Evolutionary conservation across 2,329 filamentous ascomycete genomes (phyloP), one percentile per base, ranked within the genome.

Genomic region (Paracoccidioides brasiliensis): DNA sequence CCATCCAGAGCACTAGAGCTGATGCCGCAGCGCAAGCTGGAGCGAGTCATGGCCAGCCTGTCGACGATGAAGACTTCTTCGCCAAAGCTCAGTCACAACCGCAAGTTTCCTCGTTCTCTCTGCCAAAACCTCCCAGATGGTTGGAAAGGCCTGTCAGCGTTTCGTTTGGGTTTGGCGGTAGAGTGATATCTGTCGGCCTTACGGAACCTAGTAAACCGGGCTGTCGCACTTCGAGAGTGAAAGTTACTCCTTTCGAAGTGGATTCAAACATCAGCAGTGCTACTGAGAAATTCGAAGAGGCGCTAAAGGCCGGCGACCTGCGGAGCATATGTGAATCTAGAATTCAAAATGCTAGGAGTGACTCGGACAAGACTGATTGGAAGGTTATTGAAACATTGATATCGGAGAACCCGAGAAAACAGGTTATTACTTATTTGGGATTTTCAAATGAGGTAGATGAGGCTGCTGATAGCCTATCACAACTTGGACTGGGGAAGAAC

Each of bases 331-430:
- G 90, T 67, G 83, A 90, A 65, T 79, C 83, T 28, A 87, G 91
- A 66, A 84, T 90, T 59, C 76, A 83, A 32, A 76, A 83, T 58
- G 85, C 90, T 15, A 83, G 82, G 65, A 88, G 83, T 0, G 90
- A 96, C 1, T 89, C 95, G 61, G 93, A 97, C 69, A 96, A 90
- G 76, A 86, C 88, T 3, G 91, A 97, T 70, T 98, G 93, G 93
- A 86, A 86, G 61, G 89, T 97, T 41, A 88, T 98, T 69, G 84
- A 93, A 70, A 93, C 90, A 1, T 73, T 98, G 58, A 85, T 91
- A 51, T 85, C 88, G 3, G 83, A 86, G 35, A 90, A 91, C 65
- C 86, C 90, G n/a, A 83, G 90, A 44, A 85, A 86, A 68, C 84
- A 88, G 67, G 84, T 98, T 56, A 80, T 93, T 28, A 86, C 94